phyloP scores from a whole-genome alignment of 805 yeast genomes.

The Spencermartinsiella europaea region DNA sequence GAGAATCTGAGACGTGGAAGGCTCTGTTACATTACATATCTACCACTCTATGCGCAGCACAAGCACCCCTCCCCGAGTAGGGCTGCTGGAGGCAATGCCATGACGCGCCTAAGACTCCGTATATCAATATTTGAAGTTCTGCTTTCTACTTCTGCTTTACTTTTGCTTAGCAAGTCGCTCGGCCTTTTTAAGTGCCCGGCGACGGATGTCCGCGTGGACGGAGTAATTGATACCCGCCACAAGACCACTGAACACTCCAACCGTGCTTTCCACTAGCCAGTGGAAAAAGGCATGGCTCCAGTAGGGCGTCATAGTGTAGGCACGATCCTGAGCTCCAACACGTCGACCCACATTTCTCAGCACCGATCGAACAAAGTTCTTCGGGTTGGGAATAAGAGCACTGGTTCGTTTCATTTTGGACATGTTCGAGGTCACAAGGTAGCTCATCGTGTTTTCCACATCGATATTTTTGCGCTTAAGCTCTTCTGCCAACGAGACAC shows the following conservation, averaged over 20 bases:
- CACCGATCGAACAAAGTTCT: constrained; percentile 67
- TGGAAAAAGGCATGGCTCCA: constrained; percentile 94
- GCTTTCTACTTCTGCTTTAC: constrained; percentile 5
- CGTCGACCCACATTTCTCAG: constrained; percentile 71
- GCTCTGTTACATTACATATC: no score
- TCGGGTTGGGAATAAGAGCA: constrained; percentile 73
- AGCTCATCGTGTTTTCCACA: constrained; percentile 79
- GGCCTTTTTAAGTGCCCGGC: constrained; percentile 75
- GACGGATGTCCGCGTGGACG: constrained; percentile 78
- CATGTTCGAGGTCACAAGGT: constrained; percentile 92
- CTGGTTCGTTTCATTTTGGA: constrained; percentile 83
- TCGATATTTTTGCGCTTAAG: constrained; percentile 64
- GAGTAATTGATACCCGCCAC: constrained; percentile 63
- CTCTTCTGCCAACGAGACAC: constrained; percentile 82
- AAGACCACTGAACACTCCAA: constrained; percentile 72
- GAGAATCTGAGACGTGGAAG: no score
- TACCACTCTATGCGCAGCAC: no score
- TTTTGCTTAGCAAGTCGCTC: constrained; percentile 31
- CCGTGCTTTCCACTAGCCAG: constrained; percentile 64
- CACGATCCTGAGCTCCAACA: constrained; percentile 89
- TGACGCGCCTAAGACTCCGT: no score
- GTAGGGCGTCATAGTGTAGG: constrained; percentile 81
- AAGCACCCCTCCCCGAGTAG: no score
- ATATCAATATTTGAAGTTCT: no score
- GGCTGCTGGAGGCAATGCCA: no score